phyloP scores from a whole-genome alignment of 2,329 filamentous ascomycete genomes.

The Claviceps sp. region DNA sequence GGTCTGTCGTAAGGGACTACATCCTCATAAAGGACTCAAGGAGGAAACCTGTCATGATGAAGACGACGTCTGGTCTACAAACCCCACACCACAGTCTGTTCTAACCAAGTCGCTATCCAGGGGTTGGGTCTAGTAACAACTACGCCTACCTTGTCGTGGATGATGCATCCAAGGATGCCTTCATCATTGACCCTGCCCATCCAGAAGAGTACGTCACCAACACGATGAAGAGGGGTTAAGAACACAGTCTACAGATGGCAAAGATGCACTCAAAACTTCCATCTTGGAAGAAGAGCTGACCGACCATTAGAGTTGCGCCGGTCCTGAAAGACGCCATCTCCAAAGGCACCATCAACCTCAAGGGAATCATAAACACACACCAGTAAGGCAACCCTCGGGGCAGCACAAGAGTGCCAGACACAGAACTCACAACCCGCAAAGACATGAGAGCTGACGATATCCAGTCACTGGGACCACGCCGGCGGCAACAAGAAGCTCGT shows the following conservation, averaged over 20 bases:
- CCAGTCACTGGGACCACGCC: conserved; percentile 84
- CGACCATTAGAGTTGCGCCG: conserved; percentile 36
- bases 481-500: conserved; percentile 76
- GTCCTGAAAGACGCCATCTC: conserved; percentile 61
- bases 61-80: too few relatives aligned
- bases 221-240: neutral
- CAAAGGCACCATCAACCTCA: conserved; percentile 64
- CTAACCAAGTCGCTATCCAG: conserved; percentile 15
- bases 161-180: conserved; percentile 62
- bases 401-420: neutral
- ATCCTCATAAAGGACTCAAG: neutral
- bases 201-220: conserved; percentile 51
- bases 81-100: neutral
- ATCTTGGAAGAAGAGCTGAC: neutral
- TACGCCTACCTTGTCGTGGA: conserved; percentile 75
- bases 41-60: neutral
- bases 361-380: conserved; percentile 88
- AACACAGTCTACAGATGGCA: too few relatives aligned
- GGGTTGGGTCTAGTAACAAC: conserved; percentile 67
- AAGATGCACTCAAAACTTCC: neutral
- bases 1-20: too few relatives aligned
- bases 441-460: conserved; percentile 2
- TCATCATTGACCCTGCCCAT: conserved; percentile 70
- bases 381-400: conserved; percentile 53
- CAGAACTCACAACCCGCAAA: neutral